A percentile compares a stretch with the other conserved stretches of the same genome.
Conservation (phyloP, 2,329 filamentous ascomycete genomes). For the Pleoardoris graminearum region DNA sequence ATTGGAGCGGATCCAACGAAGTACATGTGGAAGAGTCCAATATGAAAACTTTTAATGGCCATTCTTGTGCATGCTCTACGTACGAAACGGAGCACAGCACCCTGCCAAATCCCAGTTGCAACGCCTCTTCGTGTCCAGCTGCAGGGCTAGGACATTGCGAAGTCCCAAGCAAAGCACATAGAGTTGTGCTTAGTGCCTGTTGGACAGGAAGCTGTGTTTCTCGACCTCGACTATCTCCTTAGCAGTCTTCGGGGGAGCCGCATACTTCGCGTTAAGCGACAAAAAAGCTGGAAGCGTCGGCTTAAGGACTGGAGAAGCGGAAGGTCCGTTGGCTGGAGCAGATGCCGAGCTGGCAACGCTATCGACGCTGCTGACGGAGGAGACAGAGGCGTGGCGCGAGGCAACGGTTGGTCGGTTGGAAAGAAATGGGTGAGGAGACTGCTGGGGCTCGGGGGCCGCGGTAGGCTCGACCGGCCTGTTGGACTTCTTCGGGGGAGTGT, state of each 20-base stretch:
- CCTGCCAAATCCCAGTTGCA: neutral
- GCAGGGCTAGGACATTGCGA: neutral
- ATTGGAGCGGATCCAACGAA: constrained; percentile 11
- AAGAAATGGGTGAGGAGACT: constrained; percentile 41
- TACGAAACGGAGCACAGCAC: neutral
- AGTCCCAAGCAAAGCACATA: neutral
- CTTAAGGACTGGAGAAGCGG: constrained; percentile 32
- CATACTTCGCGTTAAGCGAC: constrained; percentile 40
- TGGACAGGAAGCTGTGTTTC: constrained; percentile 36
- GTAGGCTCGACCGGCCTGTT: neutral
- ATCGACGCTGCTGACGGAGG: constrained; percentile 28
- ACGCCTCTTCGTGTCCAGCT: constrained; percentile 1
- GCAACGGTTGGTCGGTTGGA: constrained; percentile 34
- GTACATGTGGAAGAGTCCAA: neutral
- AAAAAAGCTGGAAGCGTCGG: constrained; percentile 38
- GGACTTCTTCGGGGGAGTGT: constrained; percentile 35
- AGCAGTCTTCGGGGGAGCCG: constrained; percentile 26
- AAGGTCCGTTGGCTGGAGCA: constrained; percentile 28
- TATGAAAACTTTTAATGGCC: neutral
- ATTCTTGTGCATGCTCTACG: neutral
- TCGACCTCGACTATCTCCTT: constrained; percentile 28
- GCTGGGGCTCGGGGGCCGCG: constrained; percentile 25
- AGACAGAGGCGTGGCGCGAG: constrained; percentile 34
- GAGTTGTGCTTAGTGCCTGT: constrained; percentile 34
- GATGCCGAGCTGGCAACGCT: constrained; percentile 33